Percentiles rank a stretch among this genome's conserved stretches.
These are phyloP conservation scores for Halenospora varia DNA, from an alignment of 495 filamentous ascomycete genomes.

Conservation along the genomic window DNA sequence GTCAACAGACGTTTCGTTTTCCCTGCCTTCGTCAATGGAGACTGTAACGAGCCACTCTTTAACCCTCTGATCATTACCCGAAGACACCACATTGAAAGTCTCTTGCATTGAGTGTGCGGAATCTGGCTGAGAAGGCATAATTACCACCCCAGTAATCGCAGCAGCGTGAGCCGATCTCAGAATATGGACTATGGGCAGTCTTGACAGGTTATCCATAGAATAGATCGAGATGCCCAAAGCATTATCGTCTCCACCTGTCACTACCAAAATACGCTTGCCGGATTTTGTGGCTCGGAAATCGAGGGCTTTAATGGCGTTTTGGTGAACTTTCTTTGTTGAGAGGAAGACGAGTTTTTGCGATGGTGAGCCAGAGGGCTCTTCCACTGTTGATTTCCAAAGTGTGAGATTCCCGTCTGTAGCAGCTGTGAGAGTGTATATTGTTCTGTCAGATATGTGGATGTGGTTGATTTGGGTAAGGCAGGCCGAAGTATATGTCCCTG, in stretches of 20 bases:
- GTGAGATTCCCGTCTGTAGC: conserved; percentile 42
- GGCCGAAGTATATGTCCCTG: conserved; percentile 66
- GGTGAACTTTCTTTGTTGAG: conserved; percentile 50
- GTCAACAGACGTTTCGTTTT: background rate
- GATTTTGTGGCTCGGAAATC: conserved; percentile 11
- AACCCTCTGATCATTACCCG: conserved; percentile 78
- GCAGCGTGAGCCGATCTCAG: conserved; percentile 76
- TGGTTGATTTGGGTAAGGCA: conserved; percentile 70
- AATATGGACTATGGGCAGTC: conserved; percentile 24
- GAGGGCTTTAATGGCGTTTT: conserved; percentile 68
- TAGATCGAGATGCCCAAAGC: conserved; percentile 54
- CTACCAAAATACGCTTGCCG: conserved; percentile 40
- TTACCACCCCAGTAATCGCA: conserved; percentile 64
- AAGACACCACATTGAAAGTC: conserved; percentile 44
- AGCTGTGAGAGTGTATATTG: conserved; percentile 44
- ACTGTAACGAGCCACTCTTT: conserved; percentile 59
- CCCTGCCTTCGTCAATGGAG: background rate
- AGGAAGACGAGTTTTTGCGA: conserved; percentile 20
- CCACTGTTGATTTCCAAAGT: conserved; percentile 28
- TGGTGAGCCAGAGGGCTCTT: background rate
- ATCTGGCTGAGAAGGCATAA: conserved; percentile 31
- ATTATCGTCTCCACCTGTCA: conserved; percentile 85
- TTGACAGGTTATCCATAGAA: background rate
- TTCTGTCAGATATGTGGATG: background rate
- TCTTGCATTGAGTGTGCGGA: background rate